Percentiles rank a stretch among this genome's conserved stretches.
phyloP scores from a whole-genome alignment of 768 basidiomycete genomes.

The Macrolepiota albuminosa region DNA sequence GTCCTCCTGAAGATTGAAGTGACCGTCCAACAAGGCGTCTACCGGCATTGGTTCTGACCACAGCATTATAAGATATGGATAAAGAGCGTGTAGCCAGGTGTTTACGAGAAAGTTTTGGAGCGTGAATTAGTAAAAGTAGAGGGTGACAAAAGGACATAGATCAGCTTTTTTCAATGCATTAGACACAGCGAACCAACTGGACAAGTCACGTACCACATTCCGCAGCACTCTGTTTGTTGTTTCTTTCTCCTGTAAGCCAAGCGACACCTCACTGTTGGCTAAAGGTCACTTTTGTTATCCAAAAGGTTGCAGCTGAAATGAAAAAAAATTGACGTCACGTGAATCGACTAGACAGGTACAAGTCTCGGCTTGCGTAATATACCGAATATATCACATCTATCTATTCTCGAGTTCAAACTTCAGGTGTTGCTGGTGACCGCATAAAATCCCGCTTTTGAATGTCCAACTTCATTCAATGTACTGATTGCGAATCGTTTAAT shows the following conservation, averaged over 20 bases:
- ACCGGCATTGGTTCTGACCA: not conserved
- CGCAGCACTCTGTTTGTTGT: constrained; percentile 27
- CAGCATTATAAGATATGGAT: constrained; percentile 17
- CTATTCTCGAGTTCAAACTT: too few relatives aligned
- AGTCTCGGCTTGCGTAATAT: not conserved
- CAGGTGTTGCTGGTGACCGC: not conserved
- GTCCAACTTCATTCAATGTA: not conserved
- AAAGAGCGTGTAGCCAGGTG: constrained; percentile 17
- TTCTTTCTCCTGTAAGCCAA: constrained; percentile 4
- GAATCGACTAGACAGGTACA: not conserved
- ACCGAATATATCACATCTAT: not conserved
- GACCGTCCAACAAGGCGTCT: not conserved
- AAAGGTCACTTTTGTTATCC: constrained; percentile 2
- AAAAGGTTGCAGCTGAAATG: not conserved
- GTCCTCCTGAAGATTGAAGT: not conserved
- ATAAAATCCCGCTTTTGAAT: not conserved
- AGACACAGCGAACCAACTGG: not conserved
- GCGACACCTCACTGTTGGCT: constrained; percentile 11
- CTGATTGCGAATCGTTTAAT: not conserved
- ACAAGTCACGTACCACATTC: constrained; percentile 49
- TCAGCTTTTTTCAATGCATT: constrained; percentile 40
- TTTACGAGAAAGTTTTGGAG: constrained; percentile 23
- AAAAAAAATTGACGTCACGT: constrained; percentile 16
- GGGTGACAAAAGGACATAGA: constrained; percentile 75
- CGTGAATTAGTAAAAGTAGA: constrained; percentile 45